Evolutionary conservation across 495 filamentous ascomycete species (phyloP), one percentile per base, ranked within the genome.

Genomic region (Achaetomiella virescens): DNA sequence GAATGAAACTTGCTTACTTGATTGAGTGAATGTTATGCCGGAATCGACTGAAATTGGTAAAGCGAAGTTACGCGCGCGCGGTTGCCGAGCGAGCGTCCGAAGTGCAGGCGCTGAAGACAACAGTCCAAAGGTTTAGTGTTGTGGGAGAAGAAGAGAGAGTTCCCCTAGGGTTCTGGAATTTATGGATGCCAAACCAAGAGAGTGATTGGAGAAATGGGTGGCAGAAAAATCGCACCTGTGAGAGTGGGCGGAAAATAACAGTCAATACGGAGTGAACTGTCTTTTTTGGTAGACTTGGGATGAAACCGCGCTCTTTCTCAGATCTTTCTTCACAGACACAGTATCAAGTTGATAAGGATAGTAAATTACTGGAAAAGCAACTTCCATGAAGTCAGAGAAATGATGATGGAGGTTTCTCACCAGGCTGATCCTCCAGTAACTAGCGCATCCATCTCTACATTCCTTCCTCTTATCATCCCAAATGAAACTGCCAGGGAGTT

Each of bases 1-100:
- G 6, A 46, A 31, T 15, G 43, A 37, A n/a, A 54, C 52, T 54
- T 54, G 47, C 52, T 47, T 54, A 54, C 52, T 47, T 21, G 22
- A 54, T 40, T 21, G 15, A 20, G 29, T 17, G 20, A 17, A n/a
- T 38, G 24, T 42, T 25, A 49, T 48, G 27, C 17, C 41, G 20
- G 31, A 40, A 14, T 45, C 17, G 20, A 20, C 27, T 37, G 9
- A 10, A n/a, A 40, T 27, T 51, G 21, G 11, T 31, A 22, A 9
- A 52, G 18, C 15, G 35, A 58, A 6, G 31, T 21, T 29, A 9
- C 44, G 31, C 29, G 41, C 25, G 53, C 21, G 27, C 1, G 20
- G 31, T 18, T 55, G 43, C 31, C 15, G 55, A 53, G 44, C 20
- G n/a, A 52, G 55, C 46, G 55, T 29, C 48, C 25, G 41, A 17